Base-by-base conservation (phyloP, 208 protist species). In the Acanthamoeba healyi region DNA sequence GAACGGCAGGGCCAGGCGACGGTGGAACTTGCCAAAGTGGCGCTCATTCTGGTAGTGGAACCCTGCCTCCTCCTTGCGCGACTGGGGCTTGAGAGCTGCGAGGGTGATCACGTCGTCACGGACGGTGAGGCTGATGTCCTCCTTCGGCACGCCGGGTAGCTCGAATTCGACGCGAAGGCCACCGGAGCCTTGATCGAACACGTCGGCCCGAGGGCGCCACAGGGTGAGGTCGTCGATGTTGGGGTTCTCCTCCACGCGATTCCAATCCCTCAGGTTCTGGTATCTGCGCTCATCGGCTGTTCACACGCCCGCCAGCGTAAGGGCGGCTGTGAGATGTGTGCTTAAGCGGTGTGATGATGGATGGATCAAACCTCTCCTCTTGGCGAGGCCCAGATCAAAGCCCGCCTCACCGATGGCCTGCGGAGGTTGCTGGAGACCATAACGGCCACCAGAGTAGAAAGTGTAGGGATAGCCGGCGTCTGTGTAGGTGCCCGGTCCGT, bases 1-100 rank as follows among this genome's bases (percentile, higher is more conserved):
- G 84, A 29, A 44, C 10, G 84, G 84, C 84, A 90, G 54, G 17
- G 38, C 24, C 32, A 90, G 54, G 12, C 58, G n/a, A 19, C 84
- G 49, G 84, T 90, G 70, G 84, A 90, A 90, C 56, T 70, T 90
- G 84, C 84, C 84, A 44, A 90, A 90, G 84, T 90, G 84, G 38
- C 84, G 49, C 56, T 90, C 84, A 0, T 46, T 70, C 54, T 90
- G 84, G 54, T 51, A 90, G 84, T 90, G 58, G 29, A 51, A 90
- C 54, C 56, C 84, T 9, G 34, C 58, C 54, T 90, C 84, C 54
- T 90, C 84, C 84, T 70, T 90, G 54, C 84, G 84, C 29, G 56
- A 54, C 54, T 90, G 84, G 19, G 84, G 84, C 84, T 90, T 90
- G 84, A 90, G 84, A 5, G 84, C 49, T 29, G 84, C 19, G 29